These are phyloP conservation scores for Candida tibetensis DNA, from an alignment of 805 yeast genomes.

Conservation along the genomic window DNA sequence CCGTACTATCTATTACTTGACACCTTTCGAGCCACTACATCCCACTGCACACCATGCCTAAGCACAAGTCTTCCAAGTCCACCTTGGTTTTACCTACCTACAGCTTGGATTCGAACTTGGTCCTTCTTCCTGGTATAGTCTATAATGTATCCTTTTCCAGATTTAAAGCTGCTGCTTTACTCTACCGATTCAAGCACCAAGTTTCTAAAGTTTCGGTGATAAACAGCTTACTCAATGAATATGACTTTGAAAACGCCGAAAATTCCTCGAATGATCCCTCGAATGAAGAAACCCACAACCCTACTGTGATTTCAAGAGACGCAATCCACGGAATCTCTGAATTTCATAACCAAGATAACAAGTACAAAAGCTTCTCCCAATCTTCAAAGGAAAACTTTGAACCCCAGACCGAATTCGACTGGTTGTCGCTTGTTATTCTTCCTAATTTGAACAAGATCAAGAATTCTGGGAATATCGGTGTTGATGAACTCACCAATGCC, in stretches of 20 bases:
- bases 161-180: conserved; percentile 45
- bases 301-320: conserved; percentile 25
- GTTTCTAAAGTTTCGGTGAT: conserved; percentile 26
- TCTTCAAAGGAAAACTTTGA: not conserved
- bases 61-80: not conserved
- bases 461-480: conserved; percentile 14
- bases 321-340: conserved; percentile 31
- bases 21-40: no score
- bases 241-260: conserved; percentile 25
- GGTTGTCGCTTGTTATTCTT: conserved; percentile 35
- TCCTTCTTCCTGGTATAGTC: conserved; percentile 60
- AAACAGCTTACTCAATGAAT: conserved; percentile 32
- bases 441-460: conserved; percentile 33
- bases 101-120: conserved; percentile 41
- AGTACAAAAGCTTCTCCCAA: conserved; percentile 1
- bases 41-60: no score
- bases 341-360: conserved; percentile 13
- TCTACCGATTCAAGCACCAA: conserved; percentile 39
- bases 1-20: no score
- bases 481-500: conserved; percentile 15
- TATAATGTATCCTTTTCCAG: conserved; percentile 55
- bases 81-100: conserved; percentile 35
- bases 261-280: conserved; percentile 10
- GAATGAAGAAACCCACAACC: conserved; percentile 10
- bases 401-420: conserved; percentile 26